Evolutionary conservation across 345 rosid genomes (phyloP), one percentile per base, ranked within the genome.

Genomic region (Gossypium bickii): DNA sequence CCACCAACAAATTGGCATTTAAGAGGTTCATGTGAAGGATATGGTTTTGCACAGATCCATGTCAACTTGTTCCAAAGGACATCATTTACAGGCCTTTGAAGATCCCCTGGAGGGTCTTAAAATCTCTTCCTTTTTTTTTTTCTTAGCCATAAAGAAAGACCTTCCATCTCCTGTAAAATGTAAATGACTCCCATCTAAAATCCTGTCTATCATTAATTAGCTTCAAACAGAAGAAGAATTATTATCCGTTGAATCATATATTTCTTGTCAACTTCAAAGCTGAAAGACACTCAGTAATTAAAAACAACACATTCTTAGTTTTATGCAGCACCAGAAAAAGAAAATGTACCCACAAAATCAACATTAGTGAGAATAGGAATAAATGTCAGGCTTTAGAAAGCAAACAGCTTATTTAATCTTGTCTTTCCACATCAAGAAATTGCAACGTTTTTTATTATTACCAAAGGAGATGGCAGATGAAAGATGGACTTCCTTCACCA

Each of bases 401-500:
- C 78, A 27, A 29, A 45, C 1, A 11, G 55, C 76, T 70, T 24
- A 79, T 8, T 43, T 64, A 15, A 80, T 79, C 38, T 64, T 67
- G 47, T 51, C 79, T 72, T 75, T 79, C 87, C 87, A 86, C 62
- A 18, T 78, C 18, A 13, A 45, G 74, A 80, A 72, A 71, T 66
- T 77, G 64, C 81, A 64, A 17, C 76, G 72, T 25, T 72, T 82
- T 67, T 58, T 45, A 55, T 60, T 75, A 60, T 61, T 75, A 60
- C 66, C 61, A 15, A 18, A 61, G 11, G 64, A 25, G 53, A 27
- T 20, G 17, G 47, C 77, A 3, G 81, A 58, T 66, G 86, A 79
- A 57, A 80, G 57, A 24, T 43, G 44, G 34, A 85, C 89, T 68
- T 82, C 81, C 73, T 88, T 92, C 58, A 88, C 92, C 18, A 84